A percentile compares a stretch with the other conserved stretches of the same genome.
Conservation (phyloP, 371 early-diverging fungal species). For the Cokeromyces recurvatus region DNA sequence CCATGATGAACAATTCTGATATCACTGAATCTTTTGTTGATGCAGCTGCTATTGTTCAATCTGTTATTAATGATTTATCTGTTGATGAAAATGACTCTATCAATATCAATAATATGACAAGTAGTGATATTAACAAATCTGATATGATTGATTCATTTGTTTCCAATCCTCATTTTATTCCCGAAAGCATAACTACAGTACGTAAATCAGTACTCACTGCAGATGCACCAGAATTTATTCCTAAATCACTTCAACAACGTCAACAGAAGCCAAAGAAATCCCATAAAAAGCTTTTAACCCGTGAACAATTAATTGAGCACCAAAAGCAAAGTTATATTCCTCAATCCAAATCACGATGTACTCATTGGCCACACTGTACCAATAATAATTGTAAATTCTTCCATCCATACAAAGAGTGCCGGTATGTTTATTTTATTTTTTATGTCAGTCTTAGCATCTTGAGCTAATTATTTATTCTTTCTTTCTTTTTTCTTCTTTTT, state of each 20-base stretch:
- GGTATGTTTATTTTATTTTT: constrained; percentile 25
- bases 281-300: constrained; percentile 26
- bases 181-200: no score
- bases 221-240: constrained; percentile 18
- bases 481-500: constrained; percentile 3
- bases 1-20: background rate
- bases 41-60: background rate
- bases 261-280: constrained; percentile 1
- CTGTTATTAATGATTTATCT: background rate
- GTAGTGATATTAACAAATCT: background rate
- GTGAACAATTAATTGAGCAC: constrained; percentile 32
- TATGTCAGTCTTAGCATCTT: background rate
- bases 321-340: constrained; percentile 33
- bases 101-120: background rate
- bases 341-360: constrained; percentile 44
- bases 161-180: background rate
- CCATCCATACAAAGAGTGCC: constrained; percentile 46
- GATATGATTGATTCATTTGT: background rate
- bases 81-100: no score
- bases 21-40: background rate
- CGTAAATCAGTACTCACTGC: constrained; percentile 4
- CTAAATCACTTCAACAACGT: constrained; percentile 2
- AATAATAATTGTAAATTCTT: constrained; percentile 58
- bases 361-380: constrained; percentile 55
- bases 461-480: background rate